These are phyloP conservation scores for Fusarium tuaranense DNA, from an alignment of 2,329 filamentous ascomycete genomes.

Conservation along the genomic window DNA sequence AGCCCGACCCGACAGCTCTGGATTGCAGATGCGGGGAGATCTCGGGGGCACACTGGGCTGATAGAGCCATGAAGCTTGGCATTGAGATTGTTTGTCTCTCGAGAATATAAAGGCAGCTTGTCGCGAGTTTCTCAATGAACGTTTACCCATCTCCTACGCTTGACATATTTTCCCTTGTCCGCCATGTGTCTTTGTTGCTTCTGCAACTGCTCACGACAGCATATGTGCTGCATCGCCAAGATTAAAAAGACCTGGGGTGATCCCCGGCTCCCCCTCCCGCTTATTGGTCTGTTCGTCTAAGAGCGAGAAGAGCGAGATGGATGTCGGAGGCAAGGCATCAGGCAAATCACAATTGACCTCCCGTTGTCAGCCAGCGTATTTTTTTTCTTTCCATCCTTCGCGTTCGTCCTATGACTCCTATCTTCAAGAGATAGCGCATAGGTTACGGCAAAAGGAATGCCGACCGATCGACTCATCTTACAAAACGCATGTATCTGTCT, in stretches of 20 bases:
- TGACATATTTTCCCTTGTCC: background rate
- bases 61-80: background rate
- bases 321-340: background rate
- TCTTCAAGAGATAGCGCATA: background rate
- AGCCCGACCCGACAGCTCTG: background rate
- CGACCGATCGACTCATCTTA: constrained; percentile 32
- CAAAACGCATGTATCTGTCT: background rate
- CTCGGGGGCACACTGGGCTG: background rate
- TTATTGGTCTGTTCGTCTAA: constrained; percentile 15
- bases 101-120: background rate
- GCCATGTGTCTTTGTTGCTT: background rate
- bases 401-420: background rate
- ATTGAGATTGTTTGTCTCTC: background rate
- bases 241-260: background rate
- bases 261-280: background rate
- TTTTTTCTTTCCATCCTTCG: too few species aligned
- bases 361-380: background rate
- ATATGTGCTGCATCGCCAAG: background rate
- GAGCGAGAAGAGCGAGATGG: background rate
- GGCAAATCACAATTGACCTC: background rate
- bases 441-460: background rate
- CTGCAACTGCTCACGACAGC: background rate
- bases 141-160: background rate
- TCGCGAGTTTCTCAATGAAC: background rate
- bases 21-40: constrained; percentile 3